Evolutionary conservation across 176 grass and related monocot genomes (phyloP).

Genomic region (Chloris gayana): DNA sequence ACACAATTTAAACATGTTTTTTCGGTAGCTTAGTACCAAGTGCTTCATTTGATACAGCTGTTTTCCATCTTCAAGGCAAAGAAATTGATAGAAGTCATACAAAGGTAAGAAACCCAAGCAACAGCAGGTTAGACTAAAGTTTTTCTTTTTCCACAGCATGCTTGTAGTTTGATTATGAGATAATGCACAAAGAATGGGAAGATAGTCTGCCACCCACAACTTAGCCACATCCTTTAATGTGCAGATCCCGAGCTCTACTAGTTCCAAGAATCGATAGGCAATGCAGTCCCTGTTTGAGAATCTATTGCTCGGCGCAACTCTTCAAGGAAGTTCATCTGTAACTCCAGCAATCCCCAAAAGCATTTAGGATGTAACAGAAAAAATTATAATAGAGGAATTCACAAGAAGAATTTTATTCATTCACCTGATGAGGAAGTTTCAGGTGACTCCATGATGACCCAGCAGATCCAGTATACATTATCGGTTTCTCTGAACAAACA

Average conservation of each 20-base stretch:
- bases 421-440: slow-evolving; percentile 64
- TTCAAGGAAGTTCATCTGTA: slow-evolving; percentile 63
- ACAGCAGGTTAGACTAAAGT: slow-evolving; percentile 32
- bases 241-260: slow-evolving; percentile 27
- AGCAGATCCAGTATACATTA: slow-evolving; percentile 56
- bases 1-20: slow-evolving; percentile 3
- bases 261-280: slow-evolving; percentile 3
- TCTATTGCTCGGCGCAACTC: slow-evolving; percentile 45
- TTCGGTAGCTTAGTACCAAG: not conserved
- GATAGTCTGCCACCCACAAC: slow-evolving; percentile 21
- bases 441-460: slow-evolving; percentile 48
- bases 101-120: slow-evolving; percentile 16
- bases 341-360: not conserved
- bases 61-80: not conserved
- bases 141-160: slow-evolving; percentile 6
- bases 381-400: not conserved
- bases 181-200: not conserved
- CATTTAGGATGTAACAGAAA: slow-evolving; percentile 13
- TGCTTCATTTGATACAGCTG: slow-evolving; percentile 3
- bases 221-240: not conserved
- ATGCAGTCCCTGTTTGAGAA: slow-evolving; percentile 22
- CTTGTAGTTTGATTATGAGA: not conserved
- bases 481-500: slow-evolving; percentile 50
- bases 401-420: not conserved
- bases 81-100: not conserved